These are phyloP conservation scores for Pythium chondricola DNA, from an alignment of 352 stramenopile genomes.

Conservation along the genomic window DNA sequence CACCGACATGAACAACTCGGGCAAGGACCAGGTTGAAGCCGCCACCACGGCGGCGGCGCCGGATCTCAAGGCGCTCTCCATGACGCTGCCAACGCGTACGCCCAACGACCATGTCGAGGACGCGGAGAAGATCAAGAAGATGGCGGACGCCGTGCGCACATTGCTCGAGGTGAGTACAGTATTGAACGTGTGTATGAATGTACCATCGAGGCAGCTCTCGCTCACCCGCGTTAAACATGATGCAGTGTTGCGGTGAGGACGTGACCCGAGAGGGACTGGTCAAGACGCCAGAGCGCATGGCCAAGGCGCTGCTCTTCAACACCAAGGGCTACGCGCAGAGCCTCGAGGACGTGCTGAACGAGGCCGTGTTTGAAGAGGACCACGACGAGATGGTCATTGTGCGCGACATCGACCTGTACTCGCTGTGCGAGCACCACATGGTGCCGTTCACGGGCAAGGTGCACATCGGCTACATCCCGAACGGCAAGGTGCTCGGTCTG, in stretches of 20 bases:
- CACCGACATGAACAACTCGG: slow-evolving; percentile 34
- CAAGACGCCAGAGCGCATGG: slow-evolving; percentile 97
- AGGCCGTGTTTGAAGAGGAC: slow-evolving; percentile 97
- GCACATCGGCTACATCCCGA: slow-evolving; percentile 93
- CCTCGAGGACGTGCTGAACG: slow-evolving; percentile 90
- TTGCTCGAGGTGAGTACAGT: slow-evolving; percentile 81
- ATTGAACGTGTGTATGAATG: not conserved
- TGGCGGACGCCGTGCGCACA: slow-evolving; percentile 90
- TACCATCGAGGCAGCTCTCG: not conserved
- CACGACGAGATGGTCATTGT: slow-evolving; percentile 99
- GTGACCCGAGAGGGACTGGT: slow-evolving; percentile 90
- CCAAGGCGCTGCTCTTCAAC: slow-evolving; percentile 96
- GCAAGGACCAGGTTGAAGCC: not conserved
- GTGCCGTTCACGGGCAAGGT: slow-evolving; percentile 98
- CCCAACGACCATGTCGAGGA: slow-evolving; percentile 69
- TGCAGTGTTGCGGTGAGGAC: slow-evolving; percentile 92
- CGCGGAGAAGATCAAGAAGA: slow-evolving; percentile 84
- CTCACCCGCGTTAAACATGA: no score
- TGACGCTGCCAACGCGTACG: slow-evolving; percentile 49
- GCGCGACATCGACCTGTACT: slow-evolving; percentile 98
- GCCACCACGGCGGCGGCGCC: not conserved
- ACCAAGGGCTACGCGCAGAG: slow-evolving; percentile 93
- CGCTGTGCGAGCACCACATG: slow-evolving; percentile 99
- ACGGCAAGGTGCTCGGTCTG: slow-evolving; percentile 95
- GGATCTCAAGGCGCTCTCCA: slow-evolving; percentile 45